Evolutionary conservation across 2,329 filamentous ascomycete genomes (phyloP).

Genomic region (Aureobasidium sp.): DNA sequence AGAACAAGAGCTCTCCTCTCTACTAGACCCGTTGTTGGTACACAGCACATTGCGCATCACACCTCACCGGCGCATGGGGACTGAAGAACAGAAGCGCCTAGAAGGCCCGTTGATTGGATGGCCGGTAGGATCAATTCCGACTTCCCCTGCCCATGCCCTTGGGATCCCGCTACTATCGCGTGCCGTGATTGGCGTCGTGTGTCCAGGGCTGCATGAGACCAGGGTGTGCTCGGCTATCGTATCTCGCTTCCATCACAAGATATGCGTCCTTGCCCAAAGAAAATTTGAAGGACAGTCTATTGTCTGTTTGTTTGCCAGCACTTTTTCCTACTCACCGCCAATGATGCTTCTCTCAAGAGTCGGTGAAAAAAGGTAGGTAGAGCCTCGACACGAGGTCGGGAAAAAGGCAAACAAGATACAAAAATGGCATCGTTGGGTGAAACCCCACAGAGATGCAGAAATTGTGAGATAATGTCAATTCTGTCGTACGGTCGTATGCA

Average conservation of each 20-base stretch:
- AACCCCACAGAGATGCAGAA: not conserved
- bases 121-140: not conserved
- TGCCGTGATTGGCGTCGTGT: constrained; percentile 7
- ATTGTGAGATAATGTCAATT: not conserved
- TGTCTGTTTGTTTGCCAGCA: not conserved
- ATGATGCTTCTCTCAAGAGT: not conserved
- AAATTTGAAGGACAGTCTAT: not conserved
- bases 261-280: constrained; percentile 2
- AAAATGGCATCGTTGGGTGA: not conserved
- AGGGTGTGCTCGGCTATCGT: not conserved
- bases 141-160: constrained; percentile 3
- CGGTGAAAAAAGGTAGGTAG: not conserved
- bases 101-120: not conserved
- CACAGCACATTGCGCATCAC: constrained; percentile 3
- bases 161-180: not conserved
- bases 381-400: not conserved
- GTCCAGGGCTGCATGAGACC: not conserved
- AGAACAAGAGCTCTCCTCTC: not conserved
- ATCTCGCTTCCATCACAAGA: not conserved
- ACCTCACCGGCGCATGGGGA: not conserved
- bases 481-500: not conserved
- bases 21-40: not conserved
- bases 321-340: not conserved
- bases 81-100: not conserved
- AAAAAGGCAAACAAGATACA: not conserved